phyloP scores from a whole-genome alignment of 2,329 filamentous ascomycete genomes.

The Tolypocladium album region DNA sequence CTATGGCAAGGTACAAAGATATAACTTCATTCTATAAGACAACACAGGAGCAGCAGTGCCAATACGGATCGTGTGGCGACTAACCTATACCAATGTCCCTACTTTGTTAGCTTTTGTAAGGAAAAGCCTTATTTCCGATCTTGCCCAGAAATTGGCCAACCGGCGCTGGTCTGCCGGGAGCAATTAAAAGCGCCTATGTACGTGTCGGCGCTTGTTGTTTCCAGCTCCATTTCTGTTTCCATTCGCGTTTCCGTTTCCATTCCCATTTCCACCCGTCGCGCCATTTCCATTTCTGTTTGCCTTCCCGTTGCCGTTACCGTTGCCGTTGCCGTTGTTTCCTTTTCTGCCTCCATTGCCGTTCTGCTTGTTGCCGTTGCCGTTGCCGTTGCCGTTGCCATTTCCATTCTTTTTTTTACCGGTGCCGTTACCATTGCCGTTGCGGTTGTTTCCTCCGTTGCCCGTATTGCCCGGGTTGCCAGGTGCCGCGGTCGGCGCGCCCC shows the following conservation, averaged over 20 bases:
- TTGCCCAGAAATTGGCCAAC: not conserved
- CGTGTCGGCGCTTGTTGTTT: not conserved
- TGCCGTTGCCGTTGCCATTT: conserved; percentile 3
- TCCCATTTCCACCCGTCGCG: not conserved
- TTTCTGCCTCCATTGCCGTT: not conserved
- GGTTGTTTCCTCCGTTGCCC: not conserved
- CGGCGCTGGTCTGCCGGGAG: no score
- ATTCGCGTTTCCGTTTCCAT: not conserved
- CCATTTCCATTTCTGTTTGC: not conserved
- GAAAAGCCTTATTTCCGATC: not conserved
- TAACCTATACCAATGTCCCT: no score
- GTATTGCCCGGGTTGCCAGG: conserved; percentile 5
- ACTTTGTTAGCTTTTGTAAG: no score
- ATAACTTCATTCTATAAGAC: no score
- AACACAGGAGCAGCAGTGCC: no score
- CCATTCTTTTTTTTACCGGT: no score
- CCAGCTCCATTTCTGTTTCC: not conserved
- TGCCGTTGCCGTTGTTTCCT: conserved; percentile 4
- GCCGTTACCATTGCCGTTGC: not conserved
- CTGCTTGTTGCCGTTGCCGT: not conserved
- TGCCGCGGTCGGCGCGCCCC: not conserved
- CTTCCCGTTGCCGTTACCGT: conserved; percentile 2
- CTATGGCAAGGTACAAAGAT: no score
- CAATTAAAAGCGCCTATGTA: not conserved
- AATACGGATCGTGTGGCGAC: no score